A percentile compares a stretch with the other conserved stretches of the same genome.
Conservation (phyloP, 176 grass and related monocot species). For the Guadua angustifolia region DNA sequence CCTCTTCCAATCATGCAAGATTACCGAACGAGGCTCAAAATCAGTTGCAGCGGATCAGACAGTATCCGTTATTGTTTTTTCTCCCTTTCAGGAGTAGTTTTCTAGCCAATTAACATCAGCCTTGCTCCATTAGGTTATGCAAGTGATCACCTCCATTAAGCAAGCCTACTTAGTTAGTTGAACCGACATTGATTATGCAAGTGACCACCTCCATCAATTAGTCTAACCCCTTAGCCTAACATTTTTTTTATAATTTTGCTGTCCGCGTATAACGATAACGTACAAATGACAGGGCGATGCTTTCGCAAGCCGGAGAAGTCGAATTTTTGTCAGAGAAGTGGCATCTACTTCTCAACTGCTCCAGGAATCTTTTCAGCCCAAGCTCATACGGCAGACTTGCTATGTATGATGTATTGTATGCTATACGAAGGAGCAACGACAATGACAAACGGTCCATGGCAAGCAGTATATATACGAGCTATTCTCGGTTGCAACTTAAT, state of each 20-base stretch:
- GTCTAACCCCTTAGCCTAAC: not conserved
- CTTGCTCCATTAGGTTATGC: not conserved
- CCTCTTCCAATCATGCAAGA: no score
- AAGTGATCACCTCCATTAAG: no score
- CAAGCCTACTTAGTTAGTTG: not conserved
- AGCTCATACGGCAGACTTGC: not conserved
- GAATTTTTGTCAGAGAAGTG: constrained; percentile 1
- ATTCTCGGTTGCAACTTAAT: not conserved
- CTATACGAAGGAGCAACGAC: not conserved
- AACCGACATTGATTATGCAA: not conserved
- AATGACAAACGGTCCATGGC: not conserved
- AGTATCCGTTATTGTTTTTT: no score
- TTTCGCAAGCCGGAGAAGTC: constrained; percentile 15
- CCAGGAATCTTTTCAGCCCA: not conserved
- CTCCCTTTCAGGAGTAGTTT: not conserved
- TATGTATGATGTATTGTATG: not conserved
- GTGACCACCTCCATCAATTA: not conserved
- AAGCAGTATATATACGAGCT: not conserved
- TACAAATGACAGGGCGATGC: not conserved
- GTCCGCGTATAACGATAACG: constrained; percentile 6
- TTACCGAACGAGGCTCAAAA: no score
- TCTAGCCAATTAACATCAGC: not conserved
- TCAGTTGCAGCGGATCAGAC: no score
- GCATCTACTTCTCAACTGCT: constrained; percentile 22
- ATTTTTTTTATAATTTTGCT: not conserved